These are phyloP conservation scores for Arthrinium phaeospermum DNA, from an alignment of 2,329 filamentous ascomycete genomes.

Conservation along the genomic window DNA sequence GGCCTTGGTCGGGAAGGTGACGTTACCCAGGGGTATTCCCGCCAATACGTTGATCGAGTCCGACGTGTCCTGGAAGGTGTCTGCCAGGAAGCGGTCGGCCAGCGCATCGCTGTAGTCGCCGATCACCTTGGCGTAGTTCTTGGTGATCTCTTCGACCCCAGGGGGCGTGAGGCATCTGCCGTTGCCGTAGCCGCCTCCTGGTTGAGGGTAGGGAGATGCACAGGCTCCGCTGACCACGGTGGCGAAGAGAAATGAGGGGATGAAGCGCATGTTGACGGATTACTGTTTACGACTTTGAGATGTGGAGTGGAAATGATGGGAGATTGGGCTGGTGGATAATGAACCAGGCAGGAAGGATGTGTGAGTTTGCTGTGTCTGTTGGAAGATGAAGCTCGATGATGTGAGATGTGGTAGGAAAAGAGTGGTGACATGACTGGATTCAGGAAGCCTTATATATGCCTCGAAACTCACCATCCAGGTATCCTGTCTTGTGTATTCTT, in stretches of 20 bases:
- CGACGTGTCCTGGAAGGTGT: constrained; percentile 39
- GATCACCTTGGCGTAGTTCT: constrained; percentile 25
- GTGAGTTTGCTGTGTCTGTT: background rate
- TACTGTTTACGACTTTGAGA: background rate
- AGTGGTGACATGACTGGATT: background rate
- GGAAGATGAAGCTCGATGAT: background rate
- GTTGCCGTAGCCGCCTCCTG: background rate
- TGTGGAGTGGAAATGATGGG: background rate
- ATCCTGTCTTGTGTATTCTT: too few species aligned
- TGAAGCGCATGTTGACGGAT: background rate
- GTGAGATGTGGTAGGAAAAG: background rate
- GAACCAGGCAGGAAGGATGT: background rate
- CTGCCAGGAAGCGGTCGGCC: constrained; percentile 29
- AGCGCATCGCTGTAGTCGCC: constrained; percentile 22
- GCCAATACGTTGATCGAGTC: constrained; percentile 42
- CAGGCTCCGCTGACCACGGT: background rate
- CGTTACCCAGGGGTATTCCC: constrained; percentile 35
- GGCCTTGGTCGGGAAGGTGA: constrained; percentile 39
- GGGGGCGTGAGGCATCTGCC: background rate
- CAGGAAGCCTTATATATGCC: background rate
- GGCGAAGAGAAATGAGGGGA: background rate
- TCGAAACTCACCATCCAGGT: background rate
- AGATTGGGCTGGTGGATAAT: background rate
- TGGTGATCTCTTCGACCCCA: constrained; percentile 19
- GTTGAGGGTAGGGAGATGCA: background rate